Percentiles rank a stretch among this genome's conserved stretches.
phyloP scores from a whole-genome alignment of 345 rosid species.

The Populus euphratica region DNA sequence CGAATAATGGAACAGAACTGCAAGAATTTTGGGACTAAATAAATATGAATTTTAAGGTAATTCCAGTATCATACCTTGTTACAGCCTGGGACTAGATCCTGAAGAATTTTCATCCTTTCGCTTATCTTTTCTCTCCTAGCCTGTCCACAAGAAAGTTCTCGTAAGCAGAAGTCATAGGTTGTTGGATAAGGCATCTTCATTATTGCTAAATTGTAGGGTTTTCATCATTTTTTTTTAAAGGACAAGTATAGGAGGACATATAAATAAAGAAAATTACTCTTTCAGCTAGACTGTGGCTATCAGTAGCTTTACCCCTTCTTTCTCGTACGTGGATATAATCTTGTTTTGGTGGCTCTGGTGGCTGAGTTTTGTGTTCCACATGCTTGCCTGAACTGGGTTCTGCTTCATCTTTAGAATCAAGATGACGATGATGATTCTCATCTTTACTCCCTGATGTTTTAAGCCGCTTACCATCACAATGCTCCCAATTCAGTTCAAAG shows the following conservation, averaged over 20 bases:
- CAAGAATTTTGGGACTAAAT: neutral
- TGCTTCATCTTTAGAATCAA: slow-evolving; percentile 43
- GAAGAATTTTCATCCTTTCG: slow-evolving; percentile 88
- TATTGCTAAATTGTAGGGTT: neutral
- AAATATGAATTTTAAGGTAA: neutral
- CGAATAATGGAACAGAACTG: neutral
- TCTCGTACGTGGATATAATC: slow-evolving; percentile 95
- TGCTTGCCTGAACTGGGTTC: slow-evolving; percentile 50
- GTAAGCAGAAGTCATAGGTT: slow-evolving; percentile 19
- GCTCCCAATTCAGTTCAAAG: slow-evolving; percentile 23
- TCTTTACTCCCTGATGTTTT: slow-evolving; percentile 51
- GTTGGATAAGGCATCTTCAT: neutral
- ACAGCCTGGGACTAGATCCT: slow-evolving; percentile 92
- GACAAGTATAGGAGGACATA: slow-evolving; percentile 6
- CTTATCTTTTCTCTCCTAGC: slow-evolving; percentile 94
- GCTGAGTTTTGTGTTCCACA: slow-evolving; percentile 45
- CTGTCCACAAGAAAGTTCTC: slow-evolving; percentile 30
- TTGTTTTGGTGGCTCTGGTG: slow-evolving; percentile 59
- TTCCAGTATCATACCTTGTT: slow-evolving; percentile 54
- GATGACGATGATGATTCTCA: slow-evolving; percentile 16
- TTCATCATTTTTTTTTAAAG: neutral
- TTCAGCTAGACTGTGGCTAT: slow-evolving; percentile 95
- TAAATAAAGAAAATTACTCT: slow-evolving; percentile 52
- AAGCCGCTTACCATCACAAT: slow-evolving; percentile 56
- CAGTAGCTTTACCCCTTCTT: slow-evolving; percentile 94